Base-by-base conservation (phyloP, 768 basidiomycete species). In the Russula compacta region DNA sequence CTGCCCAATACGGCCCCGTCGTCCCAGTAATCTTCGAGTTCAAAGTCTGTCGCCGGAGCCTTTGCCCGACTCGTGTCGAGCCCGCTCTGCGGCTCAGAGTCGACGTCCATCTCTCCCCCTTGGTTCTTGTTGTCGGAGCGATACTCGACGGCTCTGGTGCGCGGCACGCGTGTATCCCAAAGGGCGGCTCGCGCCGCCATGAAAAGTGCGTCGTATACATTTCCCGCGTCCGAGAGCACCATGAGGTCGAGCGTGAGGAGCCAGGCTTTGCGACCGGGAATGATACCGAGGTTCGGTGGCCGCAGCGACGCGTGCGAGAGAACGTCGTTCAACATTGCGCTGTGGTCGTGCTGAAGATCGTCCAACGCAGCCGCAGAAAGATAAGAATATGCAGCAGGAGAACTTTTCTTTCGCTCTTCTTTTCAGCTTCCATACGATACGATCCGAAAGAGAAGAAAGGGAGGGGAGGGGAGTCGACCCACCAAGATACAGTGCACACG, bases 11-110 rank as follows among this genome's bases (percentile, higher is more conserved):
- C 71, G 59, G 84, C 86, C 0, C 92, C 92, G 64, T 90, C 89
- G 67, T 91, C 91, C 89, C 89, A 92, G 63, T 85, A 89, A 70
- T 95, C 92, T 11, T 84, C 79, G 21, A 94, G 78, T 73, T 95
- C 92, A 66, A 94, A 94, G 71, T 95, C 92, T 9, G 83, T 81
- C 11, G 84, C 87, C 9, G 72, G 71, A 24, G 69, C 70, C 40
- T 75, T 71, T 38, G 78, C 72, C 10, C 62, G 65, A 42, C 82
- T 76, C 15, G 83, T 86, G 65, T 83, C 83, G 43, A 89, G 80
- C 2, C 82, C 79, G 64, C 84, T 84, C 3, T 64, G 54, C 15
- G 43, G 48, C 33, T 73, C 73, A 38, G 76, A 70, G 60, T 87
- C 83, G 4, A 82, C 73, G 65, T 88, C 82, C 82, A 85, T 84